These are phyloP conservation scores for Lactuca saligna DNA, from an alignment of 129 eudicot genomes.

Conservation along the genomic window DNA sequence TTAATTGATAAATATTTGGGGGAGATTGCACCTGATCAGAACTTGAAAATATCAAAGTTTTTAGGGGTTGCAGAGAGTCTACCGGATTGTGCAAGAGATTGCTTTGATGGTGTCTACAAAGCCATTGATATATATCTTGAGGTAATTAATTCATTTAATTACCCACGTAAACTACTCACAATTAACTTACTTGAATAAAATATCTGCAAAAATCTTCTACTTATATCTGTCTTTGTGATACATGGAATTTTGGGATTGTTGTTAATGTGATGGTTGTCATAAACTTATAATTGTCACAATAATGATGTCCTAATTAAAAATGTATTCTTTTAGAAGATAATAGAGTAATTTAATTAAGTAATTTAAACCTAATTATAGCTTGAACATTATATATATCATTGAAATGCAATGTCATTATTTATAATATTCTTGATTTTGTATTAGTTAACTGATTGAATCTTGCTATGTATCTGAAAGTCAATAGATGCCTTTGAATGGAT, in stretches of 20 bases:
- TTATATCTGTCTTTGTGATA: background rate
- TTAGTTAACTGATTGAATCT: slow-evolving; percentile 2
- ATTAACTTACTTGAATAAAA: background rate
- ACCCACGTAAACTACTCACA: background rate
- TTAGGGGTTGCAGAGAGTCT: slow-evolving; percentile 80
- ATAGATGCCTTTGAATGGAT: slow-evolving; percentile 33
- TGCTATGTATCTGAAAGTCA: slow-evolving; percentile 25
- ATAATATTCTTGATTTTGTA: background rate
- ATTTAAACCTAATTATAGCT: too few relatives aligned
- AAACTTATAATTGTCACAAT: too few relatives aligned
- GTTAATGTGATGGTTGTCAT: too few relatives aligned
- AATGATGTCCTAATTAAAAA: too few relatives aligned
- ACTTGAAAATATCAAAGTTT: slow-evolving; percentile 74
- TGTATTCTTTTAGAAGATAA: too few relatives aligned
- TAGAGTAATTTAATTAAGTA: too few relatives aligned
- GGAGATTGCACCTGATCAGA: slow-evolving; percentile 91
- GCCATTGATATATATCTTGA: slow-evolving; percentile 92
- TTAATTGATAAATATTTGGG: slow-evolving; percentile 70
- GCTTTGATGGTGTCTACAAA: slow-evolving; percentile 84
- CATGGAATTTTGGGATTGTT: too few relatives aligned
- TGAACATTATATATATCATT: too few relatives aligned
- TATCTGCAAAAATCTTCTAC: background rate
- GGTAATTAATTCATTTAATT: slow-evolving; percentile 45
- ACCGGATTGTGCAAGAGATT: slow-evolving; percentile 82
- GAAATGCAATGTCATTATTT: background rate